Evolutionary conservation across 2,329 filamentous ascomycete genomes (phyloP).

Genomic region (Erysiphe pulchra): DNA sequence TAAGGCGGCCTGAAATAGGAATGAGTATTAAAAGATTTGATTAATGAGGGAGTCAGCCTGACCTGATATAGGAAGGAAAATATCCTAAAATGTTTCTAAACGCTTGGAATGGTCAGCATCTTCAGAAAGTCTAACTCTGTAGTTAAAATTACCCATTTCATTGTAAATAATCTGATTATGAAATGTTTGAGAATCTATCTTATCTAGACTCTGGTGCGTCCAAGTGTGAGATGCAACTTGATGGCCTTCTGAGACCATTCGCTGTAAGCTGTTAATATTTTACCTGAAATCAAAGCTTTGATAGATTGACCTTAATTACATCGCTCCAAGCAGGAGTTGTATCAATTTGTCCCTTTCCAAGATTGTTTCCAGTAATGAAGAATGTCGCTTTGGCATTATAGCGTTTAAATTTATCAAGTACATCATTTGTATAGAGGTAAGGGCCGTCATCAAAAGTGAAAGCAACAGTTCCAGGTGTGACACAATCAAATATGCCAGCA

Average conservation of each 20-base stretch:
- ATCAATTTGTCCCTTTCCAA: conserved; percentile 15
- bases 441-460: conserved; percentile 45
- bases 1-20: conserved; percentile 15
- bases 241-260: conserved; percentile 18
- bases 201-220: conserved; percentile 23
- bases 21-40: background rate
- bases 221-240: conserved; percentile 34
- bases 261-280: conserved; percentile 14
- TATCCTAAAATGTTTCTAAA: conserved; percentile 27
- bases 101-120: conserved; percentile 9
- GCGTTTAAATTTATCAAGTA: conserved; percentile 31
- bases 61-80: conserved; percentile 26
- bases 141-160: conserved; percentile 16
- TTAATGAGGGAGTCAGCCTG: background rate
- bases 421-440: conserved; percentile 34
- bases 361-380: conserved; percentile 22
- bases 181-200: conserved; percentile 18
- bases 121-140: too few species aligned
- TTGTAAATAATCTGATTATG: conserved; percentile 24
- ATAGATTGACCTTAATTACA: conserved; percentile 16
- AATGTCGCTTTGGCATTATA: conserved; percentile 41
- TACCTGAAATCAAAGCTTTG: background rate
- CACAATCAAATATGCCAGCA: conserved; percentile 28
- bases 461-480: conserved; percentile 29
- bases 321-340: conserved; percentile 19